Base-by-base conservation (phyloP, 2,329 filamentous ascomycete species). In the Rasamsonia emersonii region DNA sequence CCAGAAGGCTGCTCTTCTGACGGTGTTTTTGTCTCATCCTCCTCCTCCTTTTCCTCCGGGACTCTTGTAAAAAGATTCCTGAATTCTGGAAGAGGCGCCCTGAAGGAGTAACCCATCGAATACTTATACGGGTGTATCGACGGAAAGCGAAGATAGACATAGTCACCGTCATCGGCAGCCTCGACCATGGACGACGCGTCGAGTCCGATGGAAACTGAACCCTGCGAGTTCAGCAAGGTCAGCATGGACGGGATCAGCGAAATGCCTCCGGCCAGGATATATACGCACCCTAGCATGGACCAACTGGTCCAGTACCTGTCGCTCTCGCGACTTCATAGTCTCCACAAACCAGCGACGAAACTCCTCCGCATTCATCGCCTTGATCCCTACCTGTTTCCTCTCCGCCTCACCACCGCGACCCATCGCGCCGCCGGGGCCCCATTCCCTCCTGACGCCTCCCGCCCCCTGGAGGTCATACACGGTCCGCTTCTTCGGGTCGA, bases 391-490 rank as follows among this genome's bases (percentile, higher is more conserved):
- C 13, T 59, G 39, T 38, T 44, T 44, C 15, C 32, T 38, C 33
- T 51, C 43, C 10, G 46, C 53, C 33, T 51, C 51, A 16, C 53
- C 54, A 9, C 42, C 43, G 11, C 11, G 28, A 3, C 52, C 56
- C 51, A 61, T 58, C 9, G 40, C 33, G 9, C 59, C 61, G 4
- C 36, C 35, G 18, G 26, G 25, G 4, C 49, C 44, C 56, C 57
- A 65, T 51, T 64, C 59, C 28, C 37, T 39, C 20, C 43, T 38
- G n/a, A 64, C 57, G 4, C 57, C 61, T 29, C 60, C 59, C 23
- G 49, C 56, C 6, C 62, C 62, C 15, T 62, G 32, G 19, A 64
- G 30, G 45, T 65, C 62, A 47, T 64, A 65, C 3, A 65, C 59
- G 4, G 49, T 43, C 25, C 62, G 50, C 39, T 64, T 65, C 35